These are phyloP conservation scores for thale cress (Arabidopsis thaliana) DNA, from an alignment of 345 rosid species.

Conservation along the genomic window DNA sequence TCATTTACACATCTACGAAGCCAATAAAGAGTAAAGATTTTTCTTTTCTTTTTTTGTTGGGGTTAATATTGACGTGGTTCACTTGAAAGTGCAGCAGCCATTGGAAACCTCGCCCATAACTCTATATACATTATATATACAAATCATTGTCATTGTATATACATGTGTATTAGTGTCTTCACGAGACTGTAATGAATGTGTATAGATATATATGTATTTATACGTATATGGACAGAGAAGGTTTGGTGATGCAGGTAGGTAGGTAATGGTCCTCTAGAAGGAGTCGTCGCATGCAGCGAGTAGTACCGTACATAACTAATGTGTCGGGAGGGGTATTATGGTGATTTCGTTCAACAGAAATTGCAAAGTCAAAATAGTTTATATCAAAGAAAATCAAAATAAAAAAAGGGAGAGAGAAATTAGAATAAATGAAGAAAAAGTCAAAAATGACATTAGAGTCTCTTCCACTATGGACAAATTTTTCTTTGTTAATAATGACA, in stretches of 20 bases:
- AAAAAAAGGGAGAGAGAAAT: background rate
- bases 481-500: background rate
- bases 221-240: slow-evolving; percentile 5
- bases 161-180: slow-evolving; percentile 25
- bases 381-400: background rate
- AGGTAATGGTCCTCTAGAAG: slow-evolving; percentile 33
- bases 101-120: slow-evolving; percentile 23
- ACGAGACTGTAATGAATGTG: slow-evolving; percentile 42
- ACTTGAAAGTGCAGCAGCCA: slow-evolving; percentile 33
- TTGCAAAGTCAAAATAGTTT: slow-evolving; percentile 36
- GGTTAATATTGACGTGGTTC: slow-evolving; percentile 18
- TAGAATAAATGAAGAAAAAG: slow-evolving; percentile 25
- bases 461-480: background rate
- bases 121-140: slow-evolving; percentile 5
- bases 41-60: background rate
- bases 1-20: background rate
- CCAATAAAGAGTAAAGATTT: background rate
- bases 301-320: slow-evolving; percentile 35
- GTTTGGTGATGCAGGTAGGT: slow-evolving; percentile 34
- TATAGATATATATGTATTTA: background rate
- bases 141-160: background rate
- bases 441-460: slow-evolving; percentile 12
- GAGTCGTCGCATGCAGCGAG: slow-evolving; percentile 9
- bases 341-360: background rate
- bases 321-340: slow-evolving; percentile 31